phyloP scores from a whole-genome alignment of 2,329 filamentous ascomycete genomes.

The Cercospora berteroae region DNA sequence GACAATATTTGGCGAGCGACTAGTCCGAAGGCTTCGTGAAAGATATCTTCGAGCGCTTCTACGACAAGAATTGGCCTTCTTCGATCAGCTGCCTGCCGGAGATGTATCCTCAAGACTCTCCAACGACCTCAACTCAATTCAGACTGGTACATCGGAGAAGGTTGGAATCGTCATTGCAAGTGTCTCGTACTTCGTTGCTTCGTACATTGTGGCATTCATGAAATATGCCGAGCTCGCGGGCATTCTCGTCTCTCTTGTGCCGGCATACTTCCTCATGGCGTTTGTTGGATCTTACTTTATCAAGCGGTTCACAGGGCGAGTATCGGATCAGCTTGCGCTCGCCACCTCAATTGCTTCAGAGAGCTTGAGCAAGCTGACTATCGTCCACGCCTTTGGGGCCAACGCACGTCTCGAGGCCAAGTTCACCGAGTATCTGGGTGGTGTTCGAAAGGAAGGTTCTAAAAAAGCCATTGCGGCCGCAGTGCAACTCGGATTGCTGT shows the following conservation, averaged over 20 bases:
- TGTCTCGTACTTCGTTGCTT: not conserved
- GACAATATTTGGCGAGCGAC: conserved; percentile 62
- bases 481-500: conserved; percentile 60
- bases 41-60: conserved; percentile 59
- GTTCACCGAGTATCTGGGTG: conserved; percentile 54
- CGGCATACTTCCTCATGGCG: not conserved
- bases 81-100: conserved; percentile 61
- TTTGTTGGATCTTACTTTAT: conserved; percentile 41
- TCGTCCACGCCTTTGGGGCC: conserved; percentile 52
- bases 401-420: conserved; percentile 58
- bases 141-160: not conserved
- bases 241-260: not conserved
- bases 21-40: conserved; percentile 62
- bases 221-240: not conserved
- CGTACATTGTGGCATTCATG: not conserved
- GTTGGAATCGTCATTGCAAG: not conserved
- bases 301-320: conserved; percentile 51
- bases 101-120: conserved; percentile 64
- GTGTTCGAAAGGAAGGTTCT: conserved; percentile 53
- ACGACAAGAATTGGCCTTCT: conserved; percentile 62
- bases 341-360: conserved; percentile 64
- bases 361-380: conserved; percentile 55
- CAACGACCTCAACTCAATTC: conserved; percentile 57
- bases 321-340: conserved; percentile 55
- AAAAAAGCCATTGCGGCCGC: conserved; percentile 59